Evolutionary conservation across 2,329 filamentous ascomycete species (phyloP).

Genomic region (Monosporascus ibericus): DNA sequence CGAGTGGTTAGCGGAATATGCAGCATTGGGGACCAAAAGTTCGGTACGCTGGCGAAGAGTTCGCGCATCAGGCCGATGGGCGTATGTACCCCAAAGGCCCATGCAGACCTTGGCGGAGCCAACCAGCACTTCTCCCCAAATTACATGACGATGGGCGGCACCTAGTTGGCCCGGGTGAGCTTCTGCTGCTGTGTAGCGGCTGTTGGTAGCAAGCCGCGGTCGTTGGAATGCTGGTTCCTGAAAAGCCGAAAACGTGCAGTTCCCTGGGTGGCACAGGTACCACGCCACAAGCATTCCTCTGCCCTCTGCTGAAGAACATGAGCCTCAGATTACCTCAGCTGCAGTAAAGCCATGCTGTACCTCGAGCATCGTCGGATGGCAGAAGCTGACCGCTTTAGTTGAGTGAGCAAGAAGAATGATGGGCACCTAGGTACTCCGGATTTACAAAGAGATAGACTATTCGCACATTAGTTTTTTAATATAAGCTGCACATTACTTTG

Average conservation of each 20-base stretch:
- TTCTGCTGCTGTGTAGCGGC: background rate
- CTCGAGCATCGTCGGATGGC: no score
- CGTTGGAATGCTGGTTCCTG: slow-evolving; percentile 22
- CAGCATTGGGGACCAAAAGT: slow-evolving; percentile 7
- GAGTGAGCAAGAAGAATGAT: no score
- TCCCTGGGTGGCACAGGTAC: slow-evolving; percentile 9
- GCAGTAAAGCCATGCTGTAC: no score
- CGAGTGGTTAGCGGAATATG: background rate
- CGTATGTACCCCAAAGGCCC: background rate
- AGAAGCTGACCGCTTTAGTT: background rate
- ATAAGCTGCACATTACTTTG: no score
- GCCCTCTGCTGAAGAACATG: slow-evolving; percentile 8
- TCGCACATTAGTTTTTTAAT: no score
- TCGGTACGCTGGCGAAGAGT: slow-evolving; percentile 7
- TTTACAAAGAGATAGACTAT: no score
- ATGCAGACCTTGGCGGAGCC: slow-evolving; percentile 4
- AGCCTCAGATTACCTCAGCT: background rate
- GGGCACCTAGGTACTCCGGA: no score
- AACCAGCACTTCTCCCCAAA: background rate
- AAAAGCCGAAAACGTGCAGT: slow-evolving; percentile 20
- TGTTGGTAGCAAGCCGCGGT: slow-evolving; percentile 3
- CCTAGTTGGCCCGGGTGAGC: background rate
- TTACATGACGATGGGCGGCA: background rate
- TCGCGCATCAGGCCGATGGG: slow-evolving; percentile 7
- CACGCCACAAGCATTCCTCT: slow-evolving; percentile 21